These are phyloP conservation scores for Ustilago hordei DNA, from an alignment of 1,284 basidiomycete species.

Conservation along the genomic window DNA sequence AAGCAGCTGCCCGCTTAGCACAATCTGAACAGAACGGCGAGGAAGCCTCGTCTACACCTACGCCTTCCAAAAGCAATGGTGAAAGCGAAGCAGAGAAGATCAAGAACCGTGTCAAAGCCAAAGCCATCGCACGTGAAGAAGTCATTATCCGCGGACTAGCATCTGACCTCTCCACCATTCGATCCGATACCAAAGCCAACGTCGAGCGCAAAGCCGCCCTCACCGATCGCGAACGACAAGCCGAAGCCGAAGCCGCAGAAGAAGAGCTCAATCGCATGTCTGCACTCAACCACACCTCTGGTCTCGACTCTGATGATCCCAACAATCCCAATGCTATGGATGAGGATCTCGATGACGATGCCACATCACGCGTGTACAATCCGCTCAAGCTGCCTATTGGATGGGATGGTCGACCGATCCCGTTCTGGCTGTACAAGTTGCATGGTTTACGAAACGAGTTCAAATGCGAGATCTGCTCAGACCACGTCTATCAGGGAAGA, in stretches of 20 bases:
- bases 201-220: constrained; percentile 95
- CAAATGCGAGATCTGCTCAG: constrained; percentile 95
- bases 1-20: constrained; percentile 82
- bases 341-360: constrained; percentile 50
- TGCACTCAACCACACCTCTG: constrained; percentile 29
- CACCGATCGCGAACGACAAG: constrained; percentile 93
- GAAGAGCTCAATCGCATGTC: constrained; percentile 53
- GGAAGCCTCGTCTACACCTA: neutral
- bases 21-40: constrained; percentile 57
- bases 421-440: constrained; percentile 98
- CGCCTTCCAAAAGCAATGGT: neutral
- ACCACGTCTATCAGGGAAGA: constrained; percentile 77
- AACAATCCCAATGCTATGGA: constrained; percentile 27
- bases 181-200: constrained; percentile 82
- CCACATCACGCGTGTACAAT: constrained; percentile 93
- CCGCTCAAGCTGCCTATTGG: constrained; percentile 96
- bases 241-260: constrained; percentile 79
- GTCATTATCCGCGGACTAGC: constrained; percentile 48
- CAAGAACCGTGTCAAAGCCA: constrained; percentile 42
- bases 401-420: constrained; percentile 98
- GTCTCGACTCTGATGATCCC: constrained; percentile 25
- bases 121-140: constrained; percentile 61
- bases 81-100: constrained; percentile 28
- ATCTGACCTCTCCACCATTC: constrained; percentile 34
- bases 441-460: constrained; percentile 98